Percentiles rank a stretch among this genome's conserved stretches.
phyloP scores from a whole-genome alignment of 2,329 filamentous ascomycete species.

The Colletotrichum neosansevieriae region DNA sequence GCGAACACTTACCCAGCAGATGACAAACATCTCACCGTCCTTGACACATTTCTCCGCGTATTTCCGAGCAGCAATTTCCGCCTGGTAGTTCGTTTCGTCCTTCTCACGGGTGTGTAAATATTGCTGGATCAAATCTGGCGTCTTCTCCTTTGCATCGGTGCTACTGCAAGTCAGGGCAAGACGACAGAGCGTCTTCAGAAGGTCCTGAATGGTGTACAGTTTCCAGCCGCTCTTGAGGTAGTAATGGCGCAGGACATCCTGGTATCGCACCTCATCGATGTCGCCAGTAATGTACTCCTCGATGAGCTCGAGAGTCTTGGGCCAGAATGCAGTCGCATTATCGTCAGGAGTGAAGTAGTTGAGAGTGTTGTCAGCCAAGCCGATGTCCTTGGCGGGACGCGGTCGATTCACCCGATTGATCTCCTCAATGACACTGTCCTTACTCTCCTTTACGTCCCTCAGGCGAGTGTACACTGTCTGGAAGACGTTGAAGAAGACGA shows the following conservation, averaged over 20 bases:
- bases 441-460: slow-evolving; percentile 84
- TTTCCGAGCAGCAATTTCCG: slow-evolving; percentile 90
- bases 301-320: slow-evolving; percentile 85
- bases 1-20: slow-evolving; percentile 80
- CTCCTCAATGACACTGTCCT: slow-evolving; percentile 77
- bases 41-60: slow-evolving; percentile 93
- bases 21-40: slow-evolving; percentile 90
- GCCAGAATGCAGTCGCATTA: slow-evolving; percentile 79
- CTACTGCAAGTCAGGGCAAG: slow-evolving; percentile 87
- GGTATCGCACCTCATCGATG: slow-evolving; percentile 84
- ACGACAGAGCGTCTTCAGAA: slow-evolving; percentile 84
- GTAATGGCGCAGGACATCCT: slow-evolving; percentile 91
- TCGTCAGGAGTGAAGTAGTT: slow-evolving; percentile 80
- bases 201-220: slow-evolving; percentile 91
- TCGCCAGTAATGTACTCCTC: slow-evolving; percentile 88
- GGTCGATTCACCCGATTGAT: slow-evolving; percentile 78
- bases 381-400: slow-evolving; percentile 87
- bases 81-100: slow-evolving; percentile 88
- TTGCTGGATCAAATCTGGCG: slow-evolving; percentile 86
- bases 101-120: slow-evolving; percentile 86
- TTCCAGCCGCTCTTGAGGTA: slow-evolving; percentile 94
- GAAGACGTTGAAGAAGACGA: slow-evolving; percentile 95
- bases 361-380: slow-evolving; percentile 81
- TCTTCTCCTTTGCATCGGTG: slow-evolving; percentile 92
- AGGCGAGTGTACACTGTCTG: slow-evolving; percentile 90